Base-by-base conservation (phyloP, 164 flowering plant genomes). In the Magnolia changhungtana region DNA sequence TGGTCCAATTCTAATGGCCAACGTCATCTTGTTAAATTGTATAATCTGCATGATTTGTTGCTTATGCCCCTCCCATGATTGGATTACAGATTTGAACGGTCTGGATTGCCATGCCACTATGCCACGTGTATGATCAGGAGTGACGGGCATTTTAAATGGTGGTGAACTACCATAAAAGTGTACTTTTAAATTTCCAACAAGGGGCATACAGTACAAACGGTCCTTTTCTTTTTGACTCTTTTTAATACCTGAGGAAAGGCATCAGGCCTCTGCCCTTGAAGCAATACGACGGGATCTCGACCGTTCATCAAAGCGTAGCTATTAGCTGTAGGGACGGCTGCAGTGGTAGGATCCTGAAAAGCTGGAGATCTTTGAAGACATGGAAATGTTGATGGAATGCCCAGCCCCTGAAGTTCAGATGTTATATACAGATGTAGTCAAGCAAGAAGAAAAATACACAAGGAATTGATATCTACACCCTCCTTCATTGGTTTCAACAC, bases 241-340 rank as follows among this genome's bases (percentile, higher is more conserved):
- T 11, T 67, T 5, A 1, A 49, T 79, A 86, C 89, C 86, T 85
- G 89, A 59, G 83, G 75, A 55, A 81, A 70, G 24, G 71, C 61
- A 75, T 67, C 80, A 45, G 76, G 76, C 50, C 81, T 79, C 64
- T 84, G 87, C 13, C 75, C 85, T 27, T 86, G 91, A 63, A 83
- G 78, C 59, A 87, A 58, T 77, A 79, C 29, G 27, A 79, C 29
- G 27, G 86, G 75, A 59, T 78, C 72, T 45, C 86, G 76, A 77
- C n/a, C 80, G 69, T 85, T 87, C 74, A 87, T 49, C 67, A 81
- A 73, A 58, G 87, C 81, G 73, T 81, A 80, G 78, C 71, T 78
- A 67, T 79, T 82, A 50, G 81, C 29, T 65, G 85, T 67, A 75
- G 77, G 68, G 68, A 65, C 45, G 72, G 71, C 20, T 45, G 68